Percentiles rank a stretch among this genome's conserved stretches.
These are phyloP conservation scores for Tritrichomonas musculus DNA, from an alignment of 208 protist species.

Conservation along the genomic window DNA sequence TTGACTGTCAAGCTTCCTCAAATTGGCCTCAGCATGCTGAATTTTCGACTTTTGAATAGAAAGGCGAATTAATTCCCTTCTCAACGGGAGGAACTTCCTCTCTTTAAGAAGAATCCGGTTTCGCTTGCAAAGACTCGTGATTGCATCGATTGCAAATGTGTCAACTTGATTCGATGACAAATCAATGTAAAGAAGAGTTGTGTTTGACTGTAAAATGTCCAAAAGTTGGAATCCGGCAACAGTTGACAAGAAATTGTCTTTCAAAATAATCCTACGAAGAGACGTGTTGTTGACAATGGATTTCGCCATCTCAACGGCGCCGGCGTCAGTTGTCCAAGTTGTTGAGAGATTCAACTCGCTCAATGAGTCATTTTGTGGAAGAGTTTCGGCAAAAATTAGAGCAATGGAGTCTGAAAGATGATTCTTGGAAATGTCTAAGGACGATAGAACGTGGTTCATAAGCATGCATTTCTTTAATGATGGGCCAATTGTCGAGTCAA, in stretches of 20 bases:
- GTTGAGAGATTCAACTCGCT: background rate
- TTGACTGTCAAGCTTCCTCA: background rate
- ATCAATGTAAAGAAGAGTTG: background rate
- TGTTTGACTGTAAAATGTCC: background rate
- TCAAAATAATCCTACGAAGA: background rate
- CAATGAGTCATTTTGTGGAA: background rate
- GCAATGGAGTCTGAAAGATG: background rate
- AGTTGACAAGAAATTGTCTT: background rate
- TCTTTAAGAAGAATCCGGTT: background rate
- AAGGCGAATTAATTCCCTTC: background rate
- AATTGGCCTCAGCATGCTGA: background rate
- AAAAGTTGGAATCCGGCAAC: background rate
- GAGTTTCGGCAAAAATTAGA: background rate
- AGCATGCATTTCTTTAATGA: background rate
- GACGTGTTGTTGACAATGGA: background rate
- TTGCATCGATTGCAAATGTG: background rate
- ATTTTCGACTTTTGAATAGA: conserved; percentile 27
- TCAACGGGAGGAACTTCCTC: background rate
- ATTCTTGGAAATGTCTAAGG: background rate
- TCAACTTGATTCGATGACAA: background rate
- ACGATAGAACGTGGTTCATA: background rate
- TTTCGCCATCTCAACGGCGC: background rate
- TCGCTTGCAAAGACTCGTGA: background rate
- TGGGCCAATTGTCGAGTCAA: background rate
- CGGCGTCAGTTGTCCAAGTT: background rate